Conservation (phyloP, 2,329 filamentous ascomycete species). For the Ophiostoma tasmaniense region DNA sequence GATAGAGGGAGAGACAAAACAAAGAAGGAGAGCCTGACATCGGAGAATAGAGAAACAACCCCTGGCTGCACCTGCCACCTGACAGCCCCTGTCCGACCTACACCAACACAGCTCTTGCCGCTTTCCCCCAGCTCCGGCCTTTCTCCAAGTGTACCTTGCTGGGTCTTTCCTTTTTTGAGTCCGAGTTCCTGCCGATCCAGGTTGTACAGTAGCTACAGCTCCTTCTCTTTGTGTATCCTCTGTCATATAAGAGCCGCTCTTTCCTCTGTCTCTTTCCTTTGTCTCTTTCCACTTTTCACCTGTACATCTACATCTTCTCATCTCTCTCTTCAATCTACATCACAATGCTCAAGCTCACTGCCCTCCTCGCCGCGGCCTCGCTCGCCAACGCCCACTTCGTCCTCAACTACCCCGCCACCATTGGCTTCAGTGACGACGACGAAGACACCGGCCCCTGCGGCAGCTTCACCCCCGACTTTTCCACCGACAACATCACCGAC, state of each 20-base stretch:
- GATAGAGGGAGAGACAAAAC: background rate
- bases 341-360: slow-evolving; percentile 1
- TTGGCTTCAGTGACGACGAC: slow-evolving; percentile 42
- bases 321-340: background rate
- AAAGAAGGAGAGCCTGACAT: background rate
- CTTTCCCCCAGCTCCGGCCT: background rate
- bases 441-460: slow-evolving; percentile 45
- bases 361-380: slow-evolving; percentile 33
- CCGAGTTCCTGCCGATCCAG: background rate
- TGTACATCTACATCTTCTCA: background rate
- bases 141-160: background rate
- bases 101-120: background rate
- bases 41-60: slow-evolving; percentile 4
- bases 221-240: background rate
- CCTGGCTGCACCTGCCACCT: background rate
- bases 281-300: background rate
- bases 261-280: background rate
- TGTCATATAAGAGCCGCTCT: background rate
- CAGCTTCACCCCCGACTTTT: slow-evolving; percentile 40
- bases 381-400: slow-evolving; percentile 45
- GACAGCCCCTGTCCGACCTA: background rate
- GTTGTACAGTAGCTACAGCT: too few species aligned
- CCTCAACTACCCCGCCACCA: slow-evolving; percentile 38
- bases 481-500: slow-evolving; percentile 32
- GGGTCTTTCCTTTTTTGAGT: too few species aligned